Base-by-base conservation (phyloP, 116 monocot species). In the Cymodocea nodosa region DNA sequence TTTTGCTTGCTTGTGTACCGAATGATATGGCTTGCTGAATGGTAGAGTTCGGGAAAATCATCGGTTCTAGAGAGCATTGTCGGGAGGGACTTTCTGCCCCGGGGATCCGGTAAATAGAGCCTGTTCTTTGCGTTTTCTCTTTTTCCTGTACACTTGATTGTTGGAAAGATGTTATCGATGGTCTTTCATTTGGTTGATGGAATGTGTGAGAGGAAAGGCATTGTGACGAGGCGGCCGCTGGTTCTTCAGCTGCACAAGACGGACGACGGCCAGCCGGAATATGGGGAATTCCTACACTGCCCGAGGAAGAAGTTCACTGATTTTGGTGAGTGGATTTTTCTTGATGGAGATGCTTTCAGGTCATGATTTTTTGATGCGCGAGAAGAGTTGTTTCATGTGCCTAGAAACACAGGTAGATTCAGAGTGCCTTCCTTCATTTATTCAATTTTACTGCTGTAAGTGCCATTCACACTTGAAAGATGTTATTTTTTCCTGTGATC, bases 21-120 rank as follows among this genome's bases (percentile, higher is more conserved):
- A 17, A 30, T 49, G 40, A 48, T 71, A 16, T 18, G n/a, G 3
- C 5, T 50, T 70, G 70, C 64, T 25, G 20, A 56, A 22, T 71
- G n/a, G 50, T 71, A 92, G 91, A 92, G 91, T 71, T 95, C 95
- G 2, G 95, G 90, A 62, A 95, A 95, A 69, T 95, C 90, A 56
- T 95, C 95, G 15, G 95, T 95, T 51, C 65, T 95, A 74, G 95
- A 95, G 82, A 95, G 95, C 81, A 82, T 95, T 62, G 95, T 95
- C 0, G 95, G 95, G 62, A 85, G 95, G 71, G 95, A 95, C 68
- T 95, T 95, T 68, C 82, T 95, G 30, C 95, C 95, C 52, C 87
- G 95, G 50, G 95, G 95, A 83, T 95, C 95, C 56, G 95, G 95
- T 95, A 87, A 87, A 67, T 48, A 13, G 14, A 23, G 7, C 22